Evolutionary conservation across 495 filamentous ascomycete genomes (phyloP).

Genomic region (Baudoinia panamericana): DNA sequence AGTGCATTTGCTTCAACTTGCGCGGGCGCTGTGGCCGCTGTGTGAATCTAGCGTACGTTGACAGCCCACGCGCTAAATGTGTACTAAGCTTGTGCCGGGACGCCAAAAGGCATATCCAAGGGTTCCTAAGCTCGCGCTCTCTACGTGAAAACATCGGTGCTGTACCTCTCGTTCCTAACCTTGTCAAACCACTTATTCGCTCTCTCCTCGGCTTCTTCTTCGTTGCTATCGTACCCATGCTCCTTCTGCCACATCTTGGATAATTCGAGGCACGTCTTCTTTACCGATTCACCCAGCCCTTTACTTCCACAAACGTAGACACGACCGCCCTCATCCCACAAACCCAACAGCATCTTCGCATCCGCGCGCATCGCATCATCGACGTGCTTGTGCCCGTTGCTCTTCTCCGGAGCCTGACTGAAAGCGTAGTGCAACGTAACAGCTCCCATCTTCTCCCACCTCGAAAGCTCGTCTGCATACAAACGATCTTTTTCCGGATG

Average conservation of each 20-base stretch:
- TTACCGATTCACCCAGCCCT: slow-evolving; percentile 2
- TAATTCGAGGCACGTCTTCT: slow-evolving; percentile 2
- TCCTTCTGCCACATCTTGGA: slow-evolving; percentile 4
- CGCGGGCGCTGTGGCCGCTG: too few relatives aligned
- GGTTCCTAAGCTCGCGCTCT: too few relatives aligned
- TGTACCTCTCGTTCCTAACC: slow-evolving; percentile 17
- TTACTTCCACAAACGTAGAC: slow-evolving; percentile 24
- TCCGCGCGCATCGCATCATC: slow-evolving; percentile 7
- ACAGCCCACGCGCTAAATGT: too few relatives aligned
- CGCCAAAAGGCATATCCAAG: neutral
- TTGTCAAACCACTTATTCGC: slow-evolving; percentile 19
- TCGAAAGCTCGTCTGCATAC: slow-evolving; percentile 17
- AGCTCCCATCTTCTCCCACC: slow-evolving; percentile 22
- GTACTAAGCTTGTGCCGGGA: too few relatives aligned
- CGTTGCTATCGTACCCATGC: neutral
- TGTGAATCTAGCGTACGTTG: too few relatives aligned
- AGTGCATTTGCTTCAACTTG: too few relatives aligned
- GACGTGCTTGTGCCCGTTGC: slow-evolving; percentile 16
- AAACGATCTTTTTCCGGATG: slow-evolving; percentile 18
- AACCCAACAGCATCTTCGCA: slow-evolving; percentile 14
- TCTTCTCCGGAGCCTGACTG: slow-evolving; percentile 12
- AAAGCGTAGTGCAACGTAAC: slow-evolving; percentile 23
- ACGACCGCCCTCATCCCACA: slow-evolving; percentile 23
- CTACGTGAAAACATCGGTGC: slow-evolving; percentile 11
- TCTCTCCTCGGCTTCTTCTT: slow-evolving; percentile 7